Base-by-base conservation (phyloP, 192 early-diverging fungal species). In the Chytriomyces sp. region DNA sequence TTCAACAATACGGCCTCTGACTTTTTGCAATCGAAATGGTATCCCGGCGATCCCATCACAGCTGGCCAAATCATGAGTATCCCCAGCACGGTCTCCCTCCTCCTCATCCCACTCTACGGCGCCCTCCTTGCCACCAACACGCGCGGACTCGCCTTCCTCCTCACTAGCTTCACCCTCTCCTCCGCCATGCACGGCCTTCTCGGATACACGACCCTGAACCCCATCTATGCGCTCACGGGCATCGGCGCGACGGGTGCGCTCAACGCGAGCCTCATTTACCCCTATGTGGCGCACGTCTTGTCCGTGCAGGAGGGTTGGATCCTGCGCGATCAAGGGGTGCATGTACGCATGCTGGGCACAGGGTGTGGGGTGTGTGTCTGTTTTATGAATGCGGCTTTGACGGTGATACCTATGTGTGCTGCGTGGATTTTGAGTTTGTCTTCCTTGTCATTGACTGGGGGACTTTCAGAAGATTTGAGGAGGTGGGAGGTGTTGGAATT, bases 1-100 rank as follows among this genome's bases (percentile, higher is more conserved):
- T 84, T 87, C 69, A 85, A 85, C 77, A 81, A 81, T 40, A 87
- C 81, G 39, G 79, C 83, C 0, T 78, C 75, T n/a, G 86, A 85
- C 52, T 84, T 86, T 59, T 44, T 86, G 54, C 82, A 83, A 76
- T 72, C 70, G 7, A 87, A 84, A 67, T 87, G 84, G 83, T 87
- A 75, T 56, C 82, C 77, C 3, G 77, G 76, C 34, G 86, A 87
- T 61, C 74, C 79, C 8, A 72, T 64, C 26, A 80, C 66, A 5
- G 84, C 86, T 4, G 84, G 84, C 10, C 67, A 80, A 34, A 74
- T 83, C 1, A 87, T 85, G 83, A 80, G 80, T 22, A 12, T 49
- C 14, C 44, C 44, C 12, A 19, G 14, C 44, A 49, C 44, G 1
- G 44, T 22, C 12, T 49, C 44, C 14, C 22, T 22, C 44, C 12